Conservation (phyloP, 2,329 filamentous ascomycete genomes). For the Chrysoporthe cubensis region DNA sequence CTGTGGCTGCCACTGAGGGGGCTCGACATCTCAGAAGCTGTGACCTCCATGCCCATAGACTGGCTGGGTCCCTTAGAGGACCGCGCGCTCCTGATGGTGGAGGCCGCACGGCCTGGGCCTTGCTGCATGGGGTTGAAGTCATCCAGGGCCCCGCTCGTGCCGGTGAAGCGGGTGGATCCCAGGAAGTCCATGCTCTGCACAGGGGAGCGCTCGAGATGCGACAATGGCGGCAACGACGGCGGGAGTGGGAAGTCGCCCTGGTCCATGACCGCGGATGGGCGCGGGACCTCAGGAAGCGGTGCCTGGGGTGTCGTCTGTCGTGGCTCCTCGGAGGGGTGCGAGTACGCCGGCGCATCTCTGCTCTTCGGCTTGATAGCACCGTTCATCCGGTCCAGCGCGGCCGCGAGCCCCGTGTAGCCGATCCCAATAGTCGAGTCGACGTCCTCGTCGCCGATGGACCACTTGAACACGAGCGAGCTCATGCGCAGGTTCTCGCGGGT, state of each 20-base stretch:
- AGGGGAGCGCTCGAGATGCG: slow-evolving; percentile 30
- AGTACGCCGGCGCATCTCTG: background rate
- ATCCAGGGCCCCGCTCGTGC: slow-evolving; percentile 7
- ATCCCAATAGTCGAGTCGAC: slow-evolving; percentile 65
- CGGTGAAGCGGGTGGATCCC: slow-evolving; percentile 22
- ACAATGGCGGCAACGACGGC: slow-evolving; percentile 25
- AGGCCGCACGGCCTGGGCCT: slow-evolving; percentile 27
- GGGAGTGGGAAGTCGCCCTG: slow-evolving; percentile 29
- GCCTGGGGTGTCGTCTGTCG: slow-evolving; percentile 27
- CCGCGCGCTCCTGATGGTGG: slow-evolving; percentile 34
- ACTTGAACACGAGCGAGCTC: slow-evolving; percentile 67
- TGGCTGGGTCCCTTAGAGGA: slow-evolving; percentile 27
- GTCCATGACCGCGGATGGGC: slow-evolving; percentile 25
- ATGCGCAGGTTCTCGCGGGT: slow-evolving; percentile 66
- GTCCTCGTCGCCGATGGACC: slow-evolving; percentile 62
- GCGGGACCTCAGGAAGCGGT: slow-evolving; percentile 15
- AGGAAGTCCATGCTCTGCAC: slow-evolving; percentile 25
- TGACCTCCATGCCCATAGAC: slow-evolving; percentile 21
- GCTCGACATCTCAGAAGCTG: slow-evolving; percentile 27
- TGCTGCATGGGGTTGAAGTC: background rate
- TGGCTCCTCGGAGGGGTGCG: background rate
- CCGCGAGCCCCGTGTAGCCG: slow-evolving; percentile 68
- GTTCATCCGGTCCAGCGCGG: slow-evolving; percentile 60
- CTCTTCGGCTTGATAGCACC: slow-evolving; percentile 11
- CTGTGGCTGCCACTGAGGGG: slow-evolving; percentile 21